These are phyloP conservation scores for Penicillium rolfsii DNA, from an alignment of 2,329 filamentous ascomycete species.

Conservation along the genomic window DNA sequence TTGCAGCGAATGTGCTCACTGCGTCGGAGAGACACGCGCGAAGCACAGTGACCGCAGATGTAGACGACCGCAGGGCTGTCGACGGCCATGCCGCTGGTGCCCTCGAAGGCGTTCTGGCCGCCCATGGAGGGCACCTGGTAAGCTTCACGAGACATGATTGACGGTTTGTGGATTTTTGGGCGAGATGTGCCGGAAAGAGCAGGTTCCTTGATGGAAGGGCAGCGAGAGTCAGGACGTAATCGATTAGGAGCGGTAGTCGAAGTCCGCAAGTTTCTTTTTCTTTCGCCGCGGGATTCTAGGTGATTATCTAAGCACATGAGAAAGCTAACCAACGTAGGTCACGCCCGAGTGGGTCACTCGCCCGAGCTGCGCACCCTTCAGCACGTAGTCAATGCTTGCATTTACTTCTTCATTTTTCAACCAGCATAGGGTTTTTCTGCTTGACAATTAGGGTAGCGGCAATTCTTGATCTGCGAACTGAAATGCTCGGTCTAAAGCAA, in stretches of 20 bases:
- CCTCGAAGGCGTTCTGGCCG: conserved; percentile 44
- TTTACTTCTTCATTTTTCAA: too few relatives aligned
- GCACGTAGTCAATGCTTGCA: too few relatives aligned
- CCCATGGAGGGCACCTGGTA: conserved; percentile 71
- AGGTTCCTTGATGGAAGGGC: not conserved
- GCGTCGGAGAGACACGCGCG: conserved; percentile 73
- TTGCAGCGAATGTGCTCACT: conserved; percentile 84
- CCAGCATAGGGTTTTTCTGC: too few relatives aligned
- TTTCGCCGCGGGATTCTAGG: conserved; percentile 9
- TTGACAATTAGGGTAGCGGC: too few relatives aligned
- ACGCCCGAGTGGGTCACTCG: too few relatives aligned
- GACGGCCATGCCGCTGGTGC: conserved; percentile 44
- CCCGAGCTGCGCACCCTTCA: too few relatives aligned
- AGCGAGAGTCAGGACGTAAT: not conserved
- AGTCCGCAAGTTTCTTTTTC: conserved; percentile 21
- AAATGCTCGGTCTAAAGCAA: too few relatives aligned
- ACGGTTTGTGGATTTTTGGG: not conserved
- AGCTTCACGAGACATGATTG: conserved; percentile 69
- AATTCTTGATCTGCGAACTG: too few relatives aligned
- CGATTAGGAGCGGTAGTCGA: not conserved
- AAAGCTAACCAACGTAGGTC: too few relatives aligned
- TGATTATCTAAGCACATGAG: conserved; percentile 2
- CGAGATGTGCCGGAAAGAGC: not conserved
- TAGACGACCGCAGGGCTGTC: conserved; percentile 67
- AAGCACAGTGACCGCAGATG: conserved; percentile 82